A percentile compares a stretch with the other conserved stretches of the same genome.
Evolutionary conservation across 2,329 filamentous ascomycete species (phyloP).

Genomic region (Curvularia spicifera): DNA sequence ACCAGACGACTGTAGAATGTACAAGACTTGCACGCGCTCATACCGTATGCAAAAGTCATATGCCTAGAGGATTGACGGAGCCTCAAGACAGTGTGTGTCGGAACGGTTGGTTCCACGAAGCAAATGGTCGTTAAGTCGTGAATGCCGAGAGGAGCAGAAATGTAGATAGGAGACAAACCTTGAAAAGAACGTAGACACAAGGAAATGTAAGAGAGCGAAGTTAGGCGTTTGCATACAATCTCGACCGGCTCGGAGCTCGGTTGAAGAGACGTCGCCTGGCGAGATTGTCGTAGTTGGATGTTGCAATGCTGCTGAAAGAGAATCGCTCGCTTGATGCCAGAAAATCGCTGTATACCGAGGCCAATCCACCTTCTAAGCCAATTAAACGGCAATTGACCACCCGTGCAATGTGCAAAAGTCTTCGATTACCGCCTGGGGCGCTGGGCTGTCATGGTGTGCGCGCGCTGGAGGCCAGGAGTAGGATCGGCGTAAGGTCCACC

Average conservation of each 20-base stretch:
- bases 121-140: conserved; percentile 47
- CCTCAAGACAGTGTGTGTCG: conserved; percentile 34
- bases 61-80: conserved; percentile 43
- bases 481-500: conserved; percentile 42
- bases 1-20: conserved; percentile 40
- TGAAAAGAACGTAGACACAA: conserved; percentile 43
- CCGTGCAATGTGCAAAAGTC: conserved; percentile 21
- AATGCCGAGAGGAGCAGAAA: conserved; percentile 42
- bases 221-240: conserved; percentile 11
- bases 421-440: conserved; percentile 38
- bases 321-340: conserved; percentile 32
- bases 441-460: conserved; percentile 40
- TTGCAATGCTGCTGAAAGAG: conserved; percentile 21
- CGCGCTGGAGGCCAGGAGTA: conserved; percentile 42
- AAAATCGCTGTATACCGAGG: conserved; percentile 26
- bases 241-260: conserved; percentile 37
- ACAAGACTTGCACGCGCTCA: conserved; percentile 47
- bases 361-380: conserved; percentile 35
- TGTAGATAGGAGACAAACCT: conserved; percentile 42
- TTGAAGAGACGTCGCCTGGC: conserved; percentile 60
- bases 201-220: conserved; percentile 32
- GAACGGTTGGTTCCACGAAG: conserved; percentile 30
- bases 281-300: conserved; percentile 52
- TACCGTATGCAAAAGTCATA: conserved; percentile 48
- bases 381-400: conserved; percentile 30